These are phyloP conservation scores for Monosporascus sp. DNA, from an alignment of 2,329 filamentous ascomycete species.

Conservation along the genomic window DNA sequence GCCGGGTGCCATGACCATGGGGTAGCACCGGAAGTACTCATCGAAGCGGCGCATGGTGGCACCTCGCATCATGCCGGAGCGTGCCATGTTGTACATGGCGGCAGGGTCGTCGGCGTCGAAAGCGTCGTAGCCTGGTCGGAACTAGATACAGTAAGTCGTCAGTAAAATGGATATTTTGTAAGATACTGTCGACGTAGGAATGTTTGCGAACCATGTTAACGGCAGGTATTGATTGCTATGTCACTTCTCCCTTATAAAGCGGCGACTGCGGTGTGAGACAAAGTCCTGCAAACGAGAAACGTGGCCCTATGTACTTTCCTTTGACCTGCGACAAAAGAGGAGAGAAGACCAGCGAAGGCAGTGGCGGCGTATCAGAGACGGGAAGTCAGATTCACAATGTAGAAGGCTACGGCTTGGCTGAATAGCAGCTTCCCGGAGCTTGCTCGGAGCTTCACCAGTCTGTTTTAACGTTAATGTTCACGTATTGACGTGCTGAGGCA, in stretches of 20 bases:
- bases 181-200: background rate
- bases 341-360: no score
- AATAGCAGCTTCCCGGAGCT: background rate
- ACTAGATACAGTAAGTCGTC: conserved; percentile 7
- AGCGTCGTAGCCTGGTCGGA: conserved; percentile 32
- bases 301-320: background rate
- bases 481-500: background rate
- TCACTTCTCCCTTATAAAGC: background rate
- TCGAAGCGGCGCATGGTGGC: conserved; percentile 74
- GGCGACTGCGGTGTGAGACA: background rate
- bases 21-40: conserved; percentile 97
- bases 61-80: conserved; percentile 36
- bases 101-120: conserved; percentile 44
- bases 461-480: background rate
- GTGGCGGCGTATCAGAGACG: no score
- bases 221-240: background rate
- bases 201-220: conserved; percentile 10
- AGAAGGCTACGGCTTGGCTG: background rate
- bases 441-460: background rate
- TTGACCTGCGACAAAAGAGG: no score
- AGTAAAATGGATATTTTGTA: conserved; percentile 8
- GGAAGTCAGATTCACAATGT: no score
- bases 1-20: conserved; percentile 87
- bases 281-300: background rate
- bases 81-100: conserved; percentile 44